phyloP scores from a whole-genome alignment of 345 rosid genomes.

The Crucihimalaya himalaica region DNA sequence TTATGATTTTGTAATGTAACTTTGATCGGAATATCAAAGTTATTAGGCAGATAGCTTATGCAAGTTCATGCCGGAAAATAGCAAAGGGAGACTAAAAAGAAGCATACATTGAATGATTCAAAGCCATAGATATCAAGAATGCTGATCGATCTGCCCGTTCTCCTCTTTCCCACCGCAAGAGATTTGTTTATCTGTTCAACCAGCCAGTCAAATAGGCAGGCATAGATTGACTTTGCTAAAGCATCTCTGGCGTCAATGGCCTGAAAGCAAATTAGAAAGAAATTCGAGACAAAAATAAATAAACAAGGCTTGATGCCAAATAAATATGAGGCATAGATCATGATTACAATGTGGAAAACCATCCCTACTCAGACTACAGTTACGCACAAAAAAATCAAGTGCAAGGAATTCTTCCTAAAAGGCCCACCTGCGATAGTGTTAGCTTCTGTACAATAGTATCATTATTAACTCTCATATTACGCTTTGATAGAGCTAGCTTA shows the following conservation, averaged over 20 bases:
- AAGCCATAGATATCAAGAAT: constrained; percentile 99
- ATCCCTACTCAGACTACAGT: constrained; percentile 68
- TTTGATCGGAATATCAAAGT: too few species aligned
- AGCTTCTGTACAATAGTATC: constrained; percentile 88
- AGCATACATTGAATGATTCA: constrained; percentile 86
- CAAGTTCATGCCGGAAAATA: constrained; percentile 18
- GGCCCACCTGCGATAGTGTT: constrained; percentile 74
- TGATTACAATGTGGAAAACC: constrained; percentile 46
- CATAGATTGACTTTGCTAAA: constrained; percentile 89
- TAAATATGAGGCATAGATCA: constrained; percentile 2
- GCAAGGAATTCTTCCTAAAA: constrained; percentile 46
- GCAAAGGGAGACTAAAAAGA: not conserved
- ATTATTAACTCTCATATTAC: constrained; percentile 88
- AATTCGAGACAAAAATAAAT: not conserved
- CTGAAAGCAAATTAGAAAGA: constrained; percentile 44
- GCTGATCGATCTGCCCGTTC: constrained; percentile 95
- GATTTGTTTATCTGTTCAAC: constrained; percentile 92
- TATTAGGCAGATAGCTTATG: not conserved
- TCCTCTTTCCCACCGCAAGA: constrained; percentile 84
- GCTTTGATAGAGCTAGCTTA: constrained; percentile 78
- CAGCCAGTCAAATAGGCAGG: constrained; percentile 89
- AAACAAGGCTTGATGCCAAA: constrained; percentile 4
- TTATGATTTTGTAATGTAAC: too few species aligned
- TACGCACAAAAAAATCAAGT: constrained; percentile 51
- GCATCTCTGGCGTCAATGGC: constrained; percentile 90